Evolutionary conservation across 2,329 filamentous ascomycete genomes (phyloP), one percentile per base, ranked within the genome.

Genomic region (Raffaelea deltoideospora): DNA sequence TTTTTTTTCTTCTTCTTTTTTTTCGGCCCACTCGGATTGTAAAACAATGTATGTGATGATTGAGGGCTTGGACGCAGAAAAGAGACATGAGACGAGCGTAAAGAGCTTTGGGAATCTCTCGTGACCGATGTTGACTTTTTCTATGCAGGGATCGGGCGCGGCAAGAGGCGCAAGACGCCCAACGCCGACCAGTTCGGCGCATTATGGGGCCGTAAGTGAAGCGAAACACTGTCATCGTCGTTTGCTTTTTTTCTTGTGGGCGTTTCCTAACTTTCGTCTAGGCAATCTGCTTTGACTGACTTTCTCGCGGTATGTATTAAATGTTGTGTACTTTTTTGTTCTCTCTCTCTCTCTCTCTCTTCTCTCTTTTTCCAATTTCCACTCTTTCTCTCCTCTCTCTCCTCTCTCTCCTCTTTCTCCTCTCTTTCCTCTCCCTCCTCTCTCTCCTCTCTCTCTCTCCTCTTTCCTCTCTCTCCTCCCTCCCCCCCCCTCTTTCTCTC

Each of bases 261-360:
- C 23, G 8, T 8, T 13, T 26, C 8, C 23, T 26, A 26, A 26
- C 13, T 13, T 11, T 11, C 17, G 9, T 33, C 1, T 33, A 56
- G 53, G 4, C 64, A 67, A 51, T 71, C 67, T 17, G 67, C 67
- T 13, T 49, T 71, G 48, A 71, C 65, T 3, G 64, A 69, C 43
- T 71, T 67, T 41, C 52, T 71, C 31, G 65, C 66, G 24, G 42
- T 44, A 22, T n/a, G 42, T 42, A 1, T 10, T 33, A 28, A 14
- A 13, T 5, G n/a, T 14, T 10, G 5, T 5, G 5, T 26, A 29
- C 11, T 15, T 18, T 30, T 21, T 19, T 22, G 4, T 19, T 28
- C 11, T 18, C 10, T n/a, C 18, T 19, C 26, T n/a, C 21, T 13
- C 17, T 15, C n/a, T n/a, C n/a, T n/a, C n/a, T n/a, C n/a, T n/a